Base-by-base conservation (phyloP, 768 basidiomycete species). In the Boletellus sp. region DNA sequence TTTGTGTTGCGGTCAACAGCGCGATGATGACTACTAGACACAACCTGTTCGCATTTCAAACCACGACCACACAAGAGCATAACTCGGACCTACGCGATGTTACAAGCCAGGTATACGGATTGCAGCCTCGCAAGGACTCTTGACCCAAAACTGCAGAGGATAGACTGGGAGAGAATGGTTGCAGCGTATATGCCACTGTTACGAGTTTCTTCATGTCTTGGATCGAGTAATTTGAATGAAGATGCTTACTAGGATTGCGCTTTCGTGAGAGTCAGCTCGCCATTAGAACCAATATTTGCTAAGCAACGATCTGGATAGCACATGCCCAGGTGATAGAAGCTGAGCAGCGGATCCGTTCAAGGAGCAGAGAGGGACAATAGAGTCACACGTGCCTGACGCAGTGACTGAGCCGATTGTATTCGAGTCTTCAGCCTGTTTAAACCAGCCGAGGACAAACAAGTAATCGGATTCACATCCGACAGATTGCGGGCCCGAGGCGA, bases 281-380 rank as follows among this genome's bases (percentile, higher is more conserved):
- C 59, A 35, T 65, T 47, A 75, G 52, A 47, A 19, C 79, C 77
- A 48, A 88, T 81, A 35, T 72, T 79, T 2, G 71, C 82, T 2
- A 81, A 0, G 85, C 84, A 69, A 80, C 77, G 13, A 87, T 70
- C 61, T 83, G 80, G 4, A 78, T 72, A 3, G 85, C 75, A 52
- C 77, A 78, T 13, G 77, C 80, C 82, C 82, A 87, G 51, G 81
- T 79, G 32, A 84, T 72, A 2, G 82, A 82, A 7, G 83, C 75
- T 35, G 75, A 61, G 37, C 23, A 67, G 52, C 40, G 13, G 12
- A 44, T 41, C 2, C n/a, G 36, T 43, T 26, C 4, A 8, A 26
- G 24, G 8, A 20, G 23, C 11, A 31, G 39, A 36, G 19, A 11
- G 31, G n/a, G 26, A 36, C 3, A 16, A 32, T 37, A 6, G 3